Base-by-base conservation (phyloP, 2,329 filamentous ascomycete species). In the Fusarium sp. region DNA sequence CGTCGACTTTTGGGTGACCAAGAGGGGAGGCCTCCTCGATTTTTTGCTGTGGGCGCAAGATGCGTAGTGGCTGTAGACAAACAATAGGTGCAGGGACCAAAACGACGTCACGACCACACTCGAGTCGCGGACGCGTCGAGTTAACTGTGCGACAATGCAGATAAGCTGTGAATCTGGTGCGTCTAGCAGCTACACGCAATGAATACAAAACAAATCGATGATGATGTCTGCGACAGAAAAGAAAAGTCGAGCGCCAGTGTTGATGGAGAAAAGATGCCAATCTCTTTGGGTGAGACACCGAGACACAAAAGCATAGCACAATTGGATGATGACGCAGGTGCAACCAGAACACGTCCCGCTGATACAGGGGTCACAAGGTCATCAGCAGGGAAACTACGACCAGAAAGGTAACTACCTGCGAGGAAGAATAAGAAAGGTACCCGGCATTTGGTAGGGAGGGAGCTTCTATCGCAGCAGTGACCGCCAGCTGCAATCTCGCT, bases 311-410 rank as follows among this genome's bases (percentile, higher is more conserved):
- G 33, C 49, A 57, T 42, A 56, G 40, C 38, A 61, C 64, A 68
- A 59, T 16, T 69, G 31, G 50, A 55, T 65, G 63, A 72, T 72
- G 70, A 72, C 70, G 70, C 70, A 72, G 62, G 64, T 72, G 70
- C 67, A 68, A 64, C 69, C 64, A 62, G 49, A 46, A 61, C 42
- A 53, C 33, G 36, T 36, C 27, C 46, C 16, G 38, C 38, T 53
- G 34, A 42, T 58, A 34, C 68, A 70, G 64, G 68, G 68, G 34
- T 63, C 51, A 46, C 49, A 33, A 38, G 62, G 58, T 42, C 33
- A 56, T 42, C 18, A 40, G 42, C 54, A 29, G 61, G 61, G 57
- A 53, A 11, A 40, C 46, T 62, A 65, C 57, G 53, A 55, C 49
- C 9, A 33, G 20, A 40, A 13, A 14, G 23, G 58, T 62, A 65